phyloP scores from a whole-genome alignment of 108 stramenopile genomes.

The Schizochytrium sp. region DNA sequence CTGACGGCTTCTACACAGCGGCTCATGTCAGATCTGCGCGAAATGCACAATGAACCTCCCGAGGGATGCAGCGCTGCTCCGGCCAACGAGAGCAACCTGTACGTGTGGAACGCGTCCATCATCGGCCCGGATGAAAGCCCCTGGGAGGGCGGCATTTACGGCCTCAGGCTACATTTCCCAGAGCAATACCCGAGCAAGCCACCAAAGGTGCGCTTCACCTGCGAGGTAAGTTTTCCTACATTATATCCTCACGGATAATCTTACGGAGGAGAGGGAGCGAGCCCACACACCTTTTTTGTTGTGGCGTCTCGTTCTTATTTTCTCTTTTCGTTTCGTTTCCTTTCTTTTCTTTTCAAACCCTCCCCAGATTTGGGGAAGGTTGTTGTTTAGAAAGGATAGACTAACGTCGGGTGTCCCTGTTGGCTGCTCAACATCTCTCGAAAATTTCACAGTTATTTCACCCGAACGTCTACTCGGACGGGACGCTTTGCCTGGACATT shows the following conservation, averaged over 20 bases:
- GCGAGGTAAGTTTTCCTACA: background rate
- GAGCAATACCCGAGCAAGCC: slow-evolving; percentile 21
- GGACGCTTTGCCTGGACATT: slow-evolving; percentile 24
- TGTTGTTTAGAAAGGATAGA: too few relatives aligned
- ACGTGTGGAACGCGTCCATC: slow-evolving; percentile 26
- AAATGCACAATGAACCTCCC: background rate
- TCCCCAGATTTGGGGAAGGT: too few relatives aligned
- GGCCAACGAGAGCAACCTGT: slow-evolving; percentile 16
- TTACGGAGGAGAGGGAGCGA: background rate
- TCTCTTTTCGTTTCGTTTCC: background rate
- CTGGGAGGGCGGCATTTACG: slow-evolving; percentile 26
- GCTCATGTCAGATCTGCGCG: background rate
- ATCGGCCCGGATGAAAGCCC: slow-evolving; percentile 30
- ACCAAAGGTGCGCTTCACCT: slow-evolving; percentile 24
- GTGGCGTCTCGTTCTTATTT: background rate
- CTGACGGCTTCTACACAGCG: background rate
- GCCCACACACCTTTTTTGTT: background rate
- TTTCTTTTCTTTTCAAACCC: background rate
- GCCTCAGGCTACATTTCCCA: background rate
- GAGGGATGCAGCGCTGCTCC: slow-evolving; percentile 12
- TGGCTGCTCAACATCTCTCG: background rate
- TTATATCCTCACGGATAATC: too few relatives aligned
- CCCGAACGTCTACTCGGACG: slow-evolving; percentile 30
- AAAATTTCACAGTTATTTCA: slow-evolving; percentile 7
- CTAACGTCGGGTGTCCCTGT: too few relatives aligned